Evolutionary conservation across 2,329 filamentous ascomycete species (phyloP), one percentile per base, ranked within the genome.

Genomic region (Colletotrichum zoysiae): DNA sequence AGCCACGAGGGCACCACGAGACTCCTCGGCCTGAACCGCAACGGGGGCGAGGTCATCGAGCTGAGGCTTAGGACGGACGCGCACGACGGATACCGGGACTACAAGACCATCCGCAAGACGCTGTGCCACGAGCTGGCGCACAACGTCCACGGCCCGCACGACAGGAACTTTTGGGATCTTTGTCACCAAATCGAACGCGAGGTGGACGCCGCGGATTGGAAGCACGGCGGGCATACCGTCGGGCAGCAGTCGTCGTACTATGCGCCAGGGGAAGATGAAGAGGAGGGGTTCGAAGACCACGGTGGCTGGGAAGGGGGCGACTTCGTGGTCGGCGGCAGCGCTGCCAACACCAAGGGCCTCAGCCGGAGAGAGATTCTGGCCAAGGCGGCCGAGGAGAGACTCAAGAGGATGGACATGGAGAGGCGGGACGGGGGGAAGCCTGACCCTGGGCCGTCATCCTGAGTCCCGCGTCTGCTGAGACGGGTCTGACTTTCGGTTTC

Each of bases 61-160:
- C 82, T 99, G 73, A 86, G 96, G 0, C 83, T 99, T 46, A 86
- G 96, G n/a, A 98, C 96, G 1, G 96, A 99, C 82, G 93, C 93
- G 3, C 94, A 96, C 79, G 95, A 97, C 80, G 96, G 96, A 0
- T 98, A 97, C 78, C 86, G 96, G 48, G 94, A 98, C 79, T 99
- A 98, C 83, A 92, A 92, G 76, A 95, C 92, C 0, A 97, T 99
- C 60, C 89, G 96, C 63, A 93, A 93, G 76, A 98, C 96, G 57
- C 85, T 99, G 16, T 98, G 95, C 79, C 96, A 99, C 83, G 96
- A 99, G 84, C 86, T 99, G 23, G 92, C 95, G 75, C 96, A 99
- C 81, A 98, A 97, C 77, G 93, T 97, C 12, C 92, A 92, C 82
- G 87, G 92, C 0, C 90, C 92, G 0, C 96, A 99, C 80, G 95